Base-by-base conservation (phyloP, 2,329 filamentous ascomycete species). In the Hypoxylon sp. region DNA sequence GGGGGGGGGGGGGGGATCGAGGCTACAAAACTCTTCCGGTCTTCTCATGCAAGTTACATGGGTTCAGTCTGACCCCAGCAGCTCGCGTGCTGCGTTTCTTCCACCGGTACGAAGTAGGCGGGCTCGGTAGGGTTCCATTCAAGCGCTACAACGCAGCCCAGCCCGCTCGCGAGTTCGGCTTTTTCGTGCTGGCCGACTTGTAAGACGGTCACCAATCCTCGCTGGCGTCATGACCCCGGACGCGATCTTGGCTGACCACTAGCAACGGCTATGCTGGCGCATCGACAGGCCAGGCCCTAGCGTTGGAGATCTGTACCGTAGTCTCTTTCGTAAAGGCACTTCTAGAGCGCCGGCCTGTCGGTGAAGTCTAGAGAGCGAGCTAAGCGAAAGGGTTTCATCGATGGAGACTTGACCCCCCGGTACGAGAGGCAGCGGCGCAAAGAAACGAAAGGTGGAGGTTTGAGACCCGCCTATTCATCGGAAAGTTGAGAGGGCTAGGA, bases 401-500 rank as follows among this genome's bases (percentile, higher is more conserved):
- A 48, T 48, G 27, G 13, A 6, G 47, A 46, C 31, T 40, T 52
- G 27, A 24, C 33, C 24, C 18, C 15, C 41, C 26, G 23, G 35
- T n/a, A n/a, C n/a, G n/a, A n/a, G n/a, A n/a, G n/a, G n/a, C n/a
- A n/a, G n/a, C n/a, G n/a, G n/a, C n/a, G n/a, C n/a, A 23, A 55
- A 26, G 31, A 24, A 24, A 40, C 35, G 42, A 35, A 42, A 11
- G 3, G 27, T 31, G 43, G 29, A 45, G 26, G 52, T 26, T 53
- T 56, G 60, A 60, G 51, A 51, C 56, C 51, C 56, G 48, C 7
- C n/a, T 27, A 46, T 29, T 45, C 41, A 48, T 56, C 8, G 26
- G 42, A 5, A 13, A 38, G 10, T 26, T n/a, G n/a, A n/a, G n/a
- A n/a, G n/a, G n/a, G n/a, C n/a, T n/a, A n/a, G 29, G 48, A 46